These are phyloP conservation scores for Fusarium beomiforme DNA, from an alignment of 2,329 filamentous ascomycete species.

Conservation along the genomic window DNA sequence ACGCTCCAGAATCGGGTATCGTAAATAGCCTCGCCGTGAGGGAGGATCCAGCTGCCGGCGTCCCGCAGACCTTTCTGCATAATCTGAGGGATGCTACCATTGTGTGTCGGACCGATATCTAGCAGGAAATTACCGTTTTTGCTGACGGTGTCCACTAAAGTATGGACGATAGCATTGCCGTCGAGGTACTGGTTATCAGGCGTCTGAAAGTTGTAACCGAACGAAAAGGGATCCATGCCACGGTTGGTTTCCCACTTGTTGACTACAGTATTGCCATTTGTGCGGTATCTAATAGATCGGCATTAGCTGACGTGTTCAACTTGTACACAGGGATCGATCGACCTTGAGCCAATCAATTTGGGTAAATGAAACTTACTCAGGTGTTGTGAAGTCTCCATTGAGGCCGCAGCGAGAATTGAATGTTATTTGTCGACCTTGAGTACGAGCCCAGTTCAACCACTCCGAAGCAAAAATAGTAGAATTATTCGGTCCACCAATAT, in stretches of 20 bases:
- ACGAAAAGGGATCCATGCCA: background rate
- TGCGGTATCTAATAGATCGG: background rate
- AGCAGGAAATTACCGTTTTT: background rate
- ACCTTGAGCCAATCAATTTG: too few relatives aligned
- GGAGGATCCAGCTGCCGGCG: background rate
- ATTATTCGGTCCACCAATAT: background rate
- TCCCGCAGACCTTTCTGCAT: background rate
- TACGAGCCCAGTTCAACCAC: background rate
- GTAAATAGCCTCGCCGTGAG: background rate
- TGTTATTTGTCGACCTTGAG: background rate
- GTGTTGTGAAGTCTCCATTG: background rate
- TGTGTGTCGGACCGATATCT: background rate
- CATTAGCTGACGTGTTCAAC: accelerated
- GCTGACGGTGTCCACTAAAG: background rate
- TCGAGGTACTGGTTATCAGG: background rate
- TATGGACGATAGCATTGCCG: background rate
- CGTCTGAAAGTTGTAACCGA: background rate
- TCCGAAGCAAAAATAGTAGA: background rate
- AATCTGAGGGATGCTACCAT: background rate
- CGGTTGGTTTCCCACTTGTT: background rate
- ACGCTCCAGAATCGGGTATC: background rate
- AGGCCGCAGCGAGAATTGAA: background rate
- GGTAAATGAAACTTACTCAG: background rate
- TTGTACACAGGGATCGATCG: too few relatives aligned
- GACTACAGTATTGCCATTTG: background rate